These are phyloP conservation scores for Scenedesmus sp. DNA, from an alignment of 163 green algal genomes.

Conservation along the genomic window DNA sequence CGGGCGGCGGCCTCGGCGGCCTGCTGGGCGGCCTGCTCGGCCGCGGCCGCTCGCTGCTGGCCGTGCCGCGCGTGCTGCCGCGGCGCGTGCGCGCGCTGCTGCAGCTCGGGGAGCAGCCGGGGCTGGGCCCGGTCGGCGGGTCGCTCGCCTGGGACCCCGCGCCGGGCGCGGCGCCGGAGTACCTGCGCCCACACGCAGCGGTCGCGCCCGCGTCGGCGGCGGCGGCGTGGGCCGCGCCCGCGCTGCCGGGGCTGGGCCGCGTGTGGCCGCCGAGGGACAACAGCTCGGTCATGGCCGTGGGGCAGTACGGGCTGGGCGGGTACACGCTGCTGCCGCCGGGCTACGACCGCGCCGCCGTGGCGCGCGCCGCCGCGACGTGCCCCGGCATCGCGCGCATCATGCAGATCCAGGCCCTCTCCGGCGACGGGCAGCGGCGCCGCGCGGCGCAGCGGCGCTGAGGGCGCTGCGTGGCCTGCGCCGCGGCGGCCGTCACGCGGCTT, in stretches of 20 bases:
- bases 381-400: slow-evolving; percentile 32
- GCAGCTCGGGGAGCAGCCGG: neutral
- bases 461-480: too few species aligned
- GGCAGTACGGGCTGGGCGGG: slow-evolving; percentile 16
- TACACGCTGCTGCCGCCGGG: slow-evolving; percentile 35
- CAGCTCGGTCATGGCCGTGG: slow-evolving; percentile 5
- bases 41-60: too few species aligned
- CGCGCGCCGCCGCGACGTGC: neutral
- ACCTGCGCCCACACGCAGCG: too few species aligned
- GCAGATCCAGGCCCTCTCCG: slow-evolving; percentile 7
- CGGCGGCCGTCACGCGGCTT: too few species aligned
- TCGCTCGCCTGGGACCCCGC: too few species aligned
- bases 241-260: neutral
- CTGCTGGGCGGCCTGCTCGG: too few species aligned
- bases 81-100: neutral
- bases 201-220: slow-evolving; percentile 20
- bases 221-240: neutral
- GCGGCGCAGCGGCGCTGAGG: neutral
- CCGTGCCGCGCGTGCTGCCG: too few species aligned
- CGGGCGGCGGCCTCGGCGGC: too few species aligned
- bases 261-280: slow-evolving; percentile 1
- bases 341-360: slow-evolving; percentile 12
- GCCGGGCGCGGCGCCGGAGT: too few species aligned
- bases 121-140: neutral
- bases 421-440: neutral